These are phyloP conservation scores for Orbilia oligospora DNA, from an alignment of 2,329 filamentous ascomycete genomes.

Conservation along the genomic window DNA sequence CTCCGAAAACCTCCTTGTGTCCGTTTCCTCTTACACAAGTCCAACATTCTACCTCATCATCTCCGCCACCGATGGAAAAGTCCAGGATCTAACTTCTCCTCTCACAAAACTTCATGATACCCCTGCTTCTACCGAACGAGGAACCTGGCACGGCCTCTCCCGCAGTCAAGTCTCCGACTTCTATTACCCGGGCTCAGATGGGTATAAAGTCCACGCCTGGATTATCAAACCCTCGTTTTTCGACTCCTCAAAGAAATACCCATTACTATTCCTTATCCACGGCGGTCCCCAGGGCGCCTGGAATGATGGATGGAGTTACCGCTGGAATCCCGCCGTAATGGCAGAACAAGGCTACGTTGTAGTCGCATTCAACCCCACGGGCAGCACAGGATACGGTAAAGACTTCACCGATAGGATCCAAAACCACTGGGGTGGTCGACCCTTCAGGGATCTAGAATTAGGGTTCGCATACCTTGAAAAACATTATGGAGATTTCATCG, in stretches of 20 bases:
- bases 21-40: conserved; percentile 78
- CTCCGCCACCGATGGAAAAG: conserved; percentile 67
- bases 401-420: conserved; percentile 81
- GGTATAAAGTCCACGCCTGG: conserved; percentile 78
- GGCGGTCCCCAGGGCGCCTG: conserved; percentile 86
- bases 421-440: conserved; percentile 83
- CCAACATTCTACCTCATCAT: conserved; percentile 77
- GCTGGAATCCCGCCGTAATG: conserved; percentile 89
- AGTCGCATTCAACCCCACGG: conserved; percentile 85
- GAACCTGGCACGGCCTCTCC: conserved; percentile 71
- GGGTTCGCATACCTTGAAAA: conserved; percentile 81
- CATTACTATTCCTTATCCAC: conserved; percentile 83
- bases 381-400: conserved; percentile 86
- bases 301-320: conserved; percentile 81
- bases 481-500: conserved; percentile 72
- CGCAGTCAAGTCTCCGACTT: conserved; percentile 76
- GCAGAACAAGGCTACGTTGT: conserved; percentile 90
- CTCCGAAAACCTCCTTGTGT: conserved; percentile 73
- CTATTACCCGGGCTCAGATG: conserved; percentile 77
- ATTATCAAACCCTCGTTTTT: conserved; percentile 79
- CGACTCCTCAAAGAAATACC: conserved; percentile 79
- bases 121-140: conserved; percentile 26
- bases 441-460: conserved; percentile 85
- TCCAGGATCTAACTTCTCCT: conserved; percentile 67
- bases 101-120: conserved; percentile 29